These are phyloP conservation scores for Penicillium decumbens DNA, from an alignment of 2,329 filamentous ascomycete genomes.

Conservation along the genomic window DNA sequence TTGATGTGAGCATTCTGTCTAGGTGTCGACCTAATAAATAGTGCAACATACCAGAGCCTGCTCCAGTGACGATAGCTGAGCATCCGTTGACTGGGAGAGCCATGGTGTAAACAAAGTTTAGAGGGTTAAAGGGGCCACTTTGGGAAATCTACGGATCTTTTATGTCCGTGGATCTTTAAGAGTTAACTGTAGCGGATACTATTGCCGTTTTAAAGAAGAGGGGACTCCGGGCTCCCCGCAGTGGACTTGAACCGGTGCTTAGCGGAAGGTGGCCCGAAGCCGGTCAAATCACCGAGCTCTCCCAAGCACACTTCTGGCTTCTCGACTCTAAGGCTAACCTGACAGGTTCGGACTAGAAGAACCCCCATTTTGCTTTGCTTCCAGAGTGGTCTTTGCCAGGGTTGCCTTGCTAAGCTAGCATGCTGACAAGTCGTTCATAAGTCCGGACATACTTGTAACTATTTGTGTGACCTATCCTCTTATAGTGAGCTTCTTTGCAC, in stretches of 20 bases:
- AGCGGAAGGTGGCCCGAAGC: slow-evolving; percentile 10
- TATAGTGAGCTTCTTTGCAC: no score
- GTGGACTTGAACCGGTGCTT: slow-evolving; percentile 11
- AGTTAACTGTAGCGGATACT: slow-evolving; percentile 11
- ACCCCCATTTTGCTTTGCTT: not conserved
- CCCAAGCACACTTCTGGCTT: not conserved
- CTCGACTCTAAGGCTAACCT: not conserved
- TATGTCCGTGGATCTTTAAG: slow-evolving; percentile 13
- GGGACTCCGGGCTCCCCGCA: slow-evolving; percentile 6
- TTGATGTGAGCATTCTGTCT: not conserved
- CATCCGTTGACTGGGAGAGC: slow-evolving; percentile 42
- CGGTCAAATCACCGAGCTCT: slow-evolving; percentile 11
- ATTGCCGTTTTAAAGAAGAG: slow-evolving; percentile 13
- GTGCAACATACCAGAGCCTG: slow-evolving; percentile 46
- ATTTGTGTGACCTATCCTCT: no score
- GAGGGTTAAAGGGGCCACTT: not conserved
- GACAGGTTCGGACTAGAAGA: not conserved
- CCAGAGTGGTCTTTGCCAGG: not conserved
- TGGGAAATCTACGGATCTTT: slow-evolving; percentile 5
- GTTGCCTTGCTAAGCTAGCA: not conserved
- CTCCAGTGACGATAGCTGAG: slow-evolving; percentile 53
- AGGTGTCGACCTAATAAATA: not conserved
- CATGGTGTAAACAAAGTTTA: slow-evolving; percentile 25
- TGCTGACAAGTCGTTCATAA: no score
- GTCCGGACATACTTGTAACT: no score